phyloP scores from a whole-genome alignment of 2,329 filamentous ascomycete genomes.

The Hysterium pulicare region DNA sequence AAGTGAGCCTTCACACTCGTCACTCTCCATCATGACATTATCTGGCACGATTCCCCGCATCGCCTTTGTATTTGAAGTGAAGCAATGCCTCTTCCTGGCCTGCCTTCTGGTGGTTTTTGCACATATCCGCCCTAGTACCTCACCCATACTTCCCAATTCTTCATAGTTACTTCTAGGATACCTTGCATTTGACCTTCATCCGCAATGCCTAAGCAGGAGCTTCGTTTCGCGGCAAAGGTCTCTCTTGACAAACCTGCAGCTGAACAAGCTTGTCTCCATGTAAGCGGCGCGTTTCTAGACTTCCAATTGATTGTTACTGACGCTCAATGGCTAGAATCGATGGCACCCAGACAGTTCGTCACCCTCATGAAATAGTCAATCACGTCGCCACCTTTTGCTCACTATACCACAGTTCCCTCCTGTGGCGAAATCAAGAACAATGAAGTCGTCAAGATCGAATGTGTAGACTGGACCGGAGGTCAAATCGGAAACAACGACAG shows the following conservation, averaged over 20 bases:
- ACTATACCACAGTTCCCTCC: conserved; percentile 60
- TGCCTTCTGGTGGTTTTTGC: neutral
- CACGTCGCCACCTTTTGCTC: no score
- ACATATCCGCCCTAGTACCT: neutral
- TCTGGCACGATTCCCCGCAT: conserved; percentile 15
- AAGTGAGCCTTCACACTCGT: no score
- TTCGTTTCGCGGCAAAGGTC: conserved; percentile 71
- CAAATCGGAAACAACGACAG: conserved; percentile 87
- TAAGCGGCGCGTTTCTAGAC: no score
- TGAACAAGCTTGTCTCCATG: conserved; percentile 68
- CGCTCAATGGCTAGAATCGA: conserved; percentile 66
- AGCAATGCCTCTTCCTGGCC: neutral
- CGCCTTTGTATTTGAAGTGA: conserved; percentile 4
- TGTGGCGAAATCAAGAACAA: conserved; percentile 71
- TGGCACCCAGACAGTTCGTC: conserved; percentile 84
- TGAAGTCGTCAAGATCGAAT: conserved; percentile 92
- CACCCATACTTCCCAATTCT: neutral
- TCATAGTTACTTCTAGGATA: neutral
- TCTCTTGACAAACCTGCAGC: conserved; percentile 68
- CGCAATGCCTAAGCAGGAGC: conserved; percentile 52
- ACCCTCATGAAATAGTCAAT: neutral
- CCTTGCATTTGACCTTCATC: neutral
- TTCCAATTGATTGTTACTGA: no score
- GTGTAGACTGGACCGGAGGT: conserved; percentile 70
- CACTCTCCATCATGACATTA: no score